A percentile compares a stretch with the other conserved stretches of the same genome.
phyloP scores from a whole-genome alignment of 2,329 filamentous ascomycete species.

The Paecilomyces variotii region DNA sequence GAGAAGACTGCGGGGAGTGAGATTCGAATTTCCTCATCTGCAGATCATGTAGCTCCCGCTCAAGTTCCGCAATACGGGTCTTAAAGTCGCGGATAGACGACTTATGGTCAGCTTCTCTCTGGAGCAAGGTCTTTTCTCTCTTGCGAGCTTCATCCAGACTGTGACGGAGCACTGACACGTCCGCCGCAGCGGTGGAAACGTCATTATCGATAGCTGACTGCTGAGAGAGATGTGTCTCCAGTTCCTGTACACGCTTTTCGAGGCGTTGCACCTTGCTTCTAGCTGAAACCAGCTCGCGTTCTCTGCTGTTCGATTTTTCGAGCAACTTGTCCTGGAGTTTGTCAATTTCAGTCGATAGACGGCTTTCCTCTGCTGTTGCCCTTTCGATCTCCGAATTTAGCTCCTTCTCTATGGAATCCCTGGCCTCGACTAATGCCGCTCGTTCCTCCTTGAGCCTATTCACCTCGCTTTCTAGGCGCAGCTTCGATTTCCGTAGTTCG shows the following conservation, averaged over 20 bases:
- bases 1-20: slow-evolving; percentile 47
- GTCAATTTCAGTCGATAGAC: slow-evolving; percentile 43
- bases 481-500: slow-evolving; percentile 59
- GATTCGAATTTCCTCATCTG: slow-evolving; percentile 44
- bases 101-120: slow-evolving; percentile 59
- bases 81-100: slow-evolving; percentile 56
- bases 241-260: slow-evolving; percentile 47
- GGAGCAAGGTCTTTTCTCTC: slow-evolving; percentile 56
- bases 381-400: slow-evolving; percentile 60
- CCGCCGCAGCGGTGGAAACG: slow-evolving; percentile 28
- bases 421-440: slow-evolving; percentile 48
- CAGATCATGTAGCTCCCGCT: slow-evolving; percentile 59
- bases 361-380: slow-evolving; percentile 58
- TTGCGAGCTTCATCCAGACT: slow-evolving; percentile 58
- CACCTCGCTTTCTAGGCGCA: slow-evolving; percentile 60
- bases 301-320: slow-evolving; percentile 29
- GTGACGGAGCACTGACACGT: slow-evolving; percentile 54
- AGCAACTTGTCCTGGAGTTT: slow-evolving; percentile 46
- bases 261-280: slow-evolving; percentile 58
- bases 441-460: slow-evolving; percentile 59
- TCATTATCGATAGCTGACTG: slow-evolving; percentile 37
- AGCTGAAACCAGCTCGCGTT: slow-evolving; percentile 43
- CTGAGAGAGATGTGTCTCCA: slow-evolving; percentile 47
- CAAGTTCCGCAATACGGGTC: slow-evolving; percentile 57
- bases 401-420: slow-evolving; percentile 52